A percentile compares a stretch with the other conserved stretches of the same genome.
phyloP scores from a whole-genome alignment of 163 green algal genomes.

The Prototheca wickerhamii region DNA sequence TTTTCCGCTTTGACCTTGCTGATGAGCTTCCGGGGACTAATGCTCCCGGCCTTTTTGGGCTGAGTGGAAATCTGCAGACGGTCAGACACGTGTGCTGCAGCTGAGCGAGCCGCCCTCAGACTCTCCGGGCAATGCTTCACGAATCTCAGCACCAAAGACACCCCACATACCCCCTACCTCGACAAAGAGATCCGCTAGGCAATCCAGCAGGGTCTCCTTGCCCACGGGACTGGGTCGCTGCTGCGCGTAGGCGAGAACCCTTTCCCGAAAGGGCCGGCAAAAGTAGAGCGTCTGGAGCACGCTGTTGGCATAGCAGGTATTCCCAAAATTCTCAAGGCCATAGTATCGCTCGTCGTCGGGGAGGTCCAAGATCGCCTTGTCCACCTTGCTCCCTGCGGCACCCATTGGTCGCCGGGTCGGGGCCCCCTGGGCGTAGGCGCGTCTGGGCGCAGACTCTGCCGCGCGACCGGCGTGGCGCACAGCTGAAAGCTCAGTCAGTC shows the following conservation, averaged over 20 bases:
- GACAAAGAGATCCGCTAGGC: slow-evolving; percentile 87
- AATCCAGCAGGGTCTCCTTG: slow-evolving; percentile 84
- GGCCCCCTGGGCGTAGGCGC: background rate
- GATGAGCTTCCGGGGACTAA: slow-evolving; percentile 87
- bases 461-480: background rate
- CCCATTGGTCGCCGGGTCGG: slow-evolving; percentile 12
- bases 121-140: background rate
- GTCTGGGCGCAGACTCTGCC: background rate
- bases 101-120: background rate
- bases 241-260: slow-evolving; percentile 66
- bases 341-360: slow-evolving; percentile 82
- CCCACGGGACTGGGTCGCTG: background rate
- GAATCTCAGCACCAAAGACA: background rate
- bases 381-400: slow-evolving; percentile 17
- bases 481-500: background rate
- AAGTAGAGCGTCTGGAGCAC: slow-evolving; percentile 96
- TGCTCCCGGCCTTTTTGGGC: slow-evolving; percentile 81
- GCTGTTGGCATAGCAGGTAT: slow-evolving; percentile 98
- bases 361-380: slow-evolving; percentile 30
- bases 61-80: slow-evolving; percentile 65
- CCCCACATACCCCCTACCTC: slow-evolving; percentile 41
- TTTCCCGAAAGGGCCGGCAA: slow-evolving; percentile 83
- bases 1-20: slow-evolving; percentile 86
- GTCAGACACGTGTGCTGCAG: background rate
- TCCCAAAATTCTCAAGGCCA: slow-evolving; percentile 98